Base-by-base conservation (phyloP, 768 basidiomycete genomes). In the Serendipita sp. region DNA sequence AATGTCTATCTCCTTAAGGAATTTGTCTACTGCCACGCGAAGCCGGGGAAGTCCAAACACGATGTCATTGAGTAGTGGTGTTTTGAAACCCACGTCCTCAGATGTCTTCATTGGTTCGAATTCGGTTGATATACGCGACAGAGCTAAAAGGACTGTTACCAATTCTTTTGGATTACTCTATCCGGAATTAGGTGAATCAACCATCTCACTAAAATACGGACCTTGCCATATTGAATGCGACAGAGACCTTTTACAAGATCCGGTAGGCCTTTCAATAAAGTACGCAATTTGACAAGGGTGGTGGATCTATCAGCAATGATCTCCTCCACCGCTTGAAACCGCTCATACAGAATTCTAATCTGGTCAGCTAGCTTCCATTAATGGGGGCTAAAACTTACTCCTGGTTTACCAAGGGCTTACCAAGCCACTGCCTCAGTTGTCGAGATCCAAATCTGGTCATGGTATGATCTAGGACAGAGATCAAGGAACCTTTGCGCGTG, bases 221-320 rank as follows among this genome's bases (percentile, higher is more conserved):
- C 91, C 77, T 91, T 89, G 54, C 91, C 89, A 69, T 95, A 95
- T 70, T 94, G 91, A 36, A 97, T 88, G 35, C 92, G 78, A 66
- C 85, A 87, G 15, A 98, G 75, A 0, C 95, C 95, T 71, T 82
- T 86, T 0, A 88, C 84, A 52, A 97, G 81, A 72, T 97, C 93
- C 0, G 93, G 92, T n/a, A 92, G 78, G 38, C 81, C 81, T 70
- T 76, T 84, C 64, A 95, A 76, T n/a, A 83, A 71, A 41, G 81
- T 78, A 16, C 87, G 82, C n/a, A 95, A 78, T 38, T 79, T 80
- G 41, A 81, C 80, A 46, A 94, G 76, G 47, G 79, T 78, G 15
- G 83, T 81, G 0, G 84, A 86, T 15, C 78, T 73, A 68, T 83
- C 56, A 80, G 73, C 63, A 48, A 76, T 68, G 38, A 98, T 85